Percentiles rank a stretch among this genome's conserved stretches.
Evolutionary conservation across 768 basidiomycete species (phyloP).

Genomic region (Serendipita sp.): DNA sequence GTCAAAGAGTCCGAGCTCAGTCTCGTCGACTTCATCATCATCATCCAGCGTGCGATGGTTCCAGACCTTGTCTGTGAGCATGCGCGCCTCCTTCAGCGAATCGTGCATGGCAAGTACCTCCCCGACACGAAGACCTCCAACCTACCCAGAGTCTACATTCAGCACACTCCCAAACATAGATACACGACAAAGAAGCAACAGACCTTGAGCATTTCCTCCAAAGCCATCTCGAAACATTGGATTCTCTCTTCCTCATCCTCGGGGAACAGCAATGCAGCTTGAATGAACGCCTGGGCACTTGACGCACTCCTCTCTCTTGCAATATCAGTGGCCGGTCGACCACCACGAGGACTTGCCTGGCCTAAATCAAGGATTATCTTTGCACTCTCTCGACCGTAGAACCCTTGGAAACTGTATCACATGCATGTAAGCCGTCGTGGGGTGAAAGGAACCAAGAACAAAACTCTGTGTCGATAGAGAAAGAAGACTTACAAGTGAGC

Average conservation of each 20-base stretch:
- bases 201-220: constrained; percentile 5
- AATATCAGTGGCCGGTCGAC: not conserved
- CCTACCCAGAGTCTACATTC: not conserved
- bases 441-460: too few relatives aligned
- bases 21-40: not conserved
- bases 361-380: not conserved
- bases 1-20: not conserved
- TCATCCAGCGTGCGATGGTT: not conserved
- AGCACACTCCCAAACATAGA: not conserved
- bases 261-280: constrained; percentile 3
- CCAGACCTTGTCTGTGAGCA: not conserved
- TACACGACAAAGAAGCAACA: not conserved
- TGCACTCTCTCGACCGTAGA: not conserved
- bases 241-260: not conserved
- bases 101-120: not conserved
- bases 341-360: not conserved
- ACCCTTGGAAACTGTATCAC: constrained; percentile 7
- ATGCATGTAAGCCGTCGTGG: too few relatives aligned
- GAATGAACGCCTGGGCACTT: not conserved
- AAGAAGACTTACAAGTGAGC: not conserved
- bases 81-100: not conserved
- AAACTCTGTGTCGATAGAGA: too few relatives aligned
- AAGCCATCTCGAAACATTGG: constrained; percentile 2
- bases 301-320: not conserved
- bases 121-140: not conserved